Base-by-base conservation (phyloP, 1,284 basidiomycete species). In the Cryptococcus sp. region DNA sequence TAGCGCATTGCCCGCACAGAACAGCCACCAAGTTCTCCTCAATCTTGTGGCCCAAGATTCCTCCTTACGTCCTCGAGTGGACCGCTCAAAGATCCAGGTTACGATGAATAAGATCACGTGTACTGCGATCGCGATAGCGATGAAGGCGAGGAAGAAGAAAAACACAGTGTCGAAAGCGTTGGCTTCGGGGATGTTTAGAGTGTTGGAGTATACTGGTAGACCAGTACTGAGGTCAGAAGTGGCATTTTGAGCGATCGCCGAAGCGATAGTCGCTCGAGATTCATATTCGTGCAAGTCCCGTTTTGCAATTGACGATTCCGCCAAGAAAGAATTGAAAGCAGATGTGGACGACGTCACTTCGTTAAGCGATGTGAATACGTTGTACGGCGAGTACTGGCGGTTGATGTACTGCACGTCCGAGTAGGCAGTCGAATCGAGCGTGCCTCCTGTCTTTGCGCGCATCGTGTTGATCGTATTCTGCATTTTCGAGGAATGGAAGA, bases 101-200 rank as follows among this genome's bases (percentile, higher is more conserved):
- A 83, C 47, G 1, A 70, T 78, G 65, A 84, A 88, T 19, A 83
- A 81, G n/a, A 88, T 39, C 2, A 74, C 79, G 50, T 89, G 81
- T 7, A 83, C 64, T 1, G 73, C 83, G 13, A 85, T 50, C 3
- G 83, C 73, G 63, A 89, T 84, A 17, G 83, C 85, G 57, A 85
- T 74, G 47, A 88, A 71, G 50, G 89, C 85, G 61, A 93, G 82
- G 16, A 82, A 80, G 55, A 83, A 81, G 53, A 93, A 80, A 76
- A 93, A 93, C 35, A 88, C 79, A 1, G 89, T 91, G 82, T 89
- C 88, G 78, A 90, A 93, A 3, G 89, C 87, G 77, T 93, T 93
- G 48, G 87, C 88, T 0, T 86, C 86, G 5, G 86, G 85, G 61
- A 93, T 88, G 51, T 85, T 83, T 23, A 88, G 76, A 17, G 85